Conservation (phyloP, 2,329 filamentous ascomycete species). For the Diaporthe caulivora region DNA sequence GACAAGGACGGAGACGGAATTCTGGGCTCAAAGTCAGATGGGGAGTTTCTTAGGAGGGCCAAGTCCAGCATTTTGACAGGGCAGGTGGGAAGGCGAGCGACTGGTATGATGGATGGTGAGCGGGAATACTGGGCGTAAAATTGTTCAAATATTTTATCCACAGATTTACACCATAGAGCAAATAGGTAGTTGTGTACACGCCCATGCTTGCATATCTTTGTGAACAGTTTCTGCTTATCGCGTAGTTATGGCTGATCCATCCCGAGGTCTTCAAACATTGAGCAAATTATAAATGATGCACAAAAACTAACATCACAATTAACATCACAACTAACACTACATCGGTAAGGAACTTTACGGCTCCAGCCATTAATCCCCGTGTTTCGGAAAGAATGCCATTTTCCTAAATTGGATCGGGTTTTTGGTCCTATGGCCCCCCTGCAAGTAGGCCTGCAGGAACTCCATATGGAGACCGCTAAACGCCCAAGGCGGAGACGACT, state of each 20-base stretch:
- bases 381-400: not conserved
- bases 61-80: constrained; percentile 38
- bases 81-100: constrained; percentile 34
- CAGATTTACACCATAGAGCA: not conserved
- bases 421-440: not conserved
- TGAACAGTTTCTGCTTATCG: not conserved
- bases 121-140: constrained; percentile 35
- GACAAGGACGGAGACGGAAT: constrained; percentile 65
- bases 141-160: not conserved
- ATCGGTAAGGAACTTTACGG: not conserved
- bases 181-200: not conserved
- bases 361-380: not conserved
- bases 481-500: not conserved
- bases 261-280: not conserved
- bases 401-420: constrained; percentile 1
- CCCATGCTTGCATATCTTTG: not conserved
- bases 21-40: constrained; percentile 60
- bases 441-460: not conserved
- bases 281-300: not conserved
- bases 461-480: not conserved
- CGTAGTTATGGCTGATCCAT: too few species aligned
- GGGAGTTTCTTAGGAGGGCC: constrained; percentile 55
- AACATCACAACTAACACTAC: too few species aligned
- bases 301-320: not conserved
- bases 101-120: constrained; percentile 38